These are phyloP conservation scores for Podila epigama DNA, from an alignment of 192 early-diverging fungal genomes.

Conservation along the genomic window DNA sequence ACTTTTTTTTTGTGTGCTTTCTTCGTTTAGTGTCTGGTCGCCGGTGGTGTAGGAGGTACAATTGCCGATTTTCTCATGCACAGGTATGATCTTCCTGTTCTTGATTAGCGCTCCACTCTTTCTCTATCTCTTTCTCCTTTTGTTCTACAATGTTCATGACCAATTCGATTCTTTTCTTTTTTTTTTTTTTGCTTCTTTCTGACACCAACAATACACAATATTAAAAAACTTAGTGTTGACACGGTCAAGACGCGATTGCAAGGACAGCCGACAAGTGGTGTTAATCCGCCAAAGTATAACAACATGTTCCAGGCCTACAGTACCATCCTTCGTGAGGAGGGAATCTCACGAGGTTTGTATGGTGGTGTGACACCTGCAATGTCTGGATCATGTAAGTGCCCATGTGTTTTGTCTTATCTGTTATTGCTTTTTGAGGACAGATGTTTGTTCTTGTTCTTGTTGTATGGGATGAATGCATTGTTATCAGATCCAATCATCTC, in stretches of 20 bases:
- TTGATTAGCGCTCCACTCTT: no score
- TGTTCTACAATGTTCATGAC: no score
- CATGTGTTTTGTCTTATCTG: not conserved
- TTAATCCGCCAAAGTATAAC: conserved; percentile 57
- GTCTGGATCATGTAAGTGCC: conserved; percentile 49
- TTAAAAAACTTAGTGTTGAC: no score
- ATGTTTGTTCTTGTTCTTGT: not conserved
- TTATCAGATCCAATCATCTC: no score
- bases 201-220: no score
- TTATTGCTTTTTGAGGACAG: not conserved
- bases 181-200: no score
- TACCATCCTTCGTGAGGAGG: conserved; percentile 62
- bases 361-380: conserved; percentile 65
- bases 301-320: conserved; percentile 67
- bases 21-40: conserved; percentile 42
- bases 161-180: no score
- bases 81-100: no score
- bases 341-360: conserved; percentile 59
- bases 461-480: not conserved
- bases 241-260: conserved; percentile 67
- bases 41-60: conserved; percentile 55
- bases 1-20: not conserved
- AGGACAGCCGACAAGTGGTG: conserved; percentile 57
- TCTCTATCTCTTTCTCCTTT: no score
- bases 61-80: conserved; percentile 61